Evolutionary conservation across 1,284 basidiomycete species (phyloP).

Genomic region (Boletus sp.): DNA sequence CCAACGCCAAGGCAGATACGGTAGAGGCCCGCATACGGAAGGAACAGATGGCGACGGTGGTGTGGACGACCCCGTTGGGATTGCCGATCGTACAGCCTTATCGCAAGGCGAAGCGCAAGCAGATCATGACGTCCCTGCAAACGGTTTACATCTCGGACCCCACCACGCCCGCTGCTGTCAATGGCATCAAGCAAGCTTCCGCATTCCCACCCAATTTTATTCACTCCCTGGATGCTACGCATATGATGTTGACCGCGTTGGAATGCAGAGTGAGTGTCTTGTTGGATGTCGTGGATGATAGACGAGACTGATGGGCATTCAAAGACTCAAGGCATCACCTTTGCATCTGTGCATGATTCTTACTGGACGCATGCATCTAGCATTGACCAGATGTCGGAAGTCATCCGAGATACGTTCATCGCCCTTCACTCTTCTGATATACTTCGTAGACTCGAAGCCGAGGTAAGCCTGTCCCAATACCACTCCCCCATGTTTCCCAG

Average conservation of each 20-base stretch:
- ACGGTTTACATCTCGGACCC: conserved; percentile 95
- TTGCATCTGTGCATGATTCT: conserved; percentile 97
- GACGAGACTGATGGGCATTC: conserved; percentile 5
- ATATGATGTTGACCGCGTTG: conserved; percentile 98
- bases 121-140: conserved; percentile 84
- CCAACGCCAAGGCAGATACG: conserved; percentile 11
- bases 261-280: conserved; percentile 68
- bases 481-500: neutral
- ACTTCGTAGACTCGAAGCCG: conserved; percentile 56
- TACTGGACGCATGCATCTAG: conserved; percentile 97
- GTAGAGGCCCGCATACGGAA: conserved; percentile 53
- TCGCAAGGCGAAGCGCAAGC: conserved; percentile 80
- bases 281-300: neutral
- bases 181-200: conserved; percentile 85
- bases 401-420: conserved; percentile 94
- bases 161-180: conserved; percentile 76
- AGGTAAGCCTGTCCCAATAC: conserved; percentile 45
- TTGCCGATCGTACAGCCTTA: conserved; percentile 97
- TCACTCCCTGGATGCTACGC: conserved; percentile 96
- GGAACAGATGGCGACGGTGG: conserved; percentile 95
- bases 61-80: conserved; percentile 96
- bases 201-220: conserved; percentile 99
- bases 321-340: conserved; percentile 71
- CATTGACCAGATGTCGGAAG: conserved; percentile 87
- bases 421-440: conserved; percentile 89